phyloP scores from a whole-genome alignment of 345 rosid species.

The Syzygium grande region DNA sequence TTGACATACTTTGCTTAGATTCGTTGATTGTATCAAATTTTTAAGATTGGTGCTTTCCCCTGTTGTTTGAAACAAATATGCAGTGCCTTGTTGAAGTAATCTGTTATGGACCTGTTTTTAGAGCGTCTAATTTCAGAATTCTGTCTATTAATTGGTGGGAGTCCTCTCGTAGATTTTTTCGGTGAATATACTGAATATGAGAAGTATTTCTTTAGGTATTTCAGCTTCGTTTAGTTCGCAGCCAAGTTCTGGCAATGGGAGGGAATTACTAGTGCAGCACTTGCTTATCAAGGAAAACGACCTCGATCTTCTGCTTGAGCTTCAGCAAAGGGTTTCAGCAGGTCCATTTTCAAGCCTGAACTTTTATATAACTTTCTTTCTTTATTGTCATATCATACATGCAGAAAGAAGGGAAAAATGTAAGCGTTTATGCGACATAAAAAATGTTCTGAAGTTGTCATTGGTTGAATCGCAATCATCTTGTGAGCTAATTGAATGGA shows the following conservation, averaged over 20 bases:
- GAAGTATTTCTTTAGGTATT: neutral
- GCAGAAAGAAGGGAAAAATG: neutral
- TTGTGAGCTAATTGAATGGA: neutral
- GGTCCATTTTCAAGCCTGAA: constrained; percentile 21
- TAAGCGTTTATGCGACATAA: neutral
- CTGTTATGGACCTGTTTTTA: neutral
- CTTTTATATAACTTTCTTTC: neutral
- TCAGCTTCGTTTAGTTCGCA: constrained; percentile 55
- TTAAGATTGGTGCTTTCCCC: neutral
- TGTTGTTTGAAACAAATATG: neutral
- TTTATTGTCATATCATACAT: neutral
- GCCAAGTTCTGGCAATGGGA: constrained; percentile 22
- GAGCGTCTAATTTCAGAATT: neutral
- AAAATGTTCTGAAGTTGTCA: neutral
- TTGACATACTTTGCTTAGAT: neutral
- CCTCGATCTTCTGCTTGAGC: constrained; percentile 42
- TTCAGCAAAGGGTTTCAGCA: constrained; percentile 45
- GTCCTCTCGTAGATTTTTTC: neutral
- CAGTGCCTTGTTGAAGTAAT: neutral
- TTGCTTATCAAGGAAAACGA: constrained; percentile 79
- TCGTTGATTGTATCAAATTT: neutral
- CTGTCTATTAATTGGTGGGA: neutral
- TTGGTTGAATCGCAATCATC: neutral
- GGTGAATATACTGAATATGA: neutral
- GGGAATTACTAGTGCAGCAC: constrained; percentile 79